Evolutionary conservation across 2,329 filamentous ascomycete genomes (phyloP).

Genomic region (Ceratocystis destructans): DNA sequence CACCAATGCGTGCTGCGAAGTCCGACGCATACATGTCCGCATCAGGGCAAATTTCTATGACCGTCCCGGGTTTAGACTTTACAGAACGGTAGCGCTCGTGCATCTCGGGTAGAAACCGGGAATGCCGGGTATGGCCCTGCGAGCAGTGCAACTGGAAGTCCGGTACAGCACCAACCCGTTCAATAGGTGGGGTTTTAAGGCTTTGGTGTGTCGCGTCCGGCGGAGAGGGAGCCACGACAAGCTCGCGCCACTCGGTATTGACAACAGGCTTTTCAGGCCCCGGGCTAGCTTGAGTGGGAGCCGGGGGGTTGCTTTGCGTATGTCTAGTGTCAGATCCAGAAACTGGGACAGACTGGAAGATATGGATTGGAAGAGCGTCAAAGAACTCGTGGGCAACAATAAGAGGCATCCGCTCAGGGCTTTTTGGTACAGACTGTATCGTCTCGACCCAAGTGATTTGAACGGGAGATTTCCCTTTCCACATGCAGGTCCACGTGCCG

Average conservation of each 20-base stretch:
- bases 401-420: conserved; percentile 56
- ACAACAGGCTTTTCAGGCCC: conserved; percentile 27
- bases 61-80: conserved; percentile 49
- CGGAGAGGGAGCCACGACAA: conserved; percentile 59
- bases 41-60: conserved; percentile 85
- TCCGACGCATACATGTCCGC: conserved; percentile 65
- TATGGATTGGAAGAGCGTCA: conserved; percentile 90
- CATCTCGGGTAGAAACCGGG: conserved; percentile 68
- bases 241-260: conserved; percentile 57
- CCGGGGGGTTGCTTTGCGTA: conserved; percentile 19
- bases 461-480: conserved; percentile 33
- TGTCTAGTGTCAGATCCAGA: conserved; percentile 30
- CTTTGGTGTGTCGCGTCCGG: conserved; percentile 39
- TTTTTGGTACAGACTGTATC: conserved; percentile 63
- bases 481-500: background rate
- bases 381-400: conserved; percentile 98
- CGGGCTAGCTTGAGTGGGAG: conserved; percentile 25
- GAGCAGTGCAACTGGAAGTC: conserved; percentile 83
- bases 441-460: conserved; percentile 87
- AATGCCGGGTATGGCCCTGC: conserved; percentile 63
- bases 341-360: conserved; percentile 63
- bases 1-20: conserved; percentile 75
- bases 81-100: conserved; percentile 68
- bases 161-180: conserved; percentile 41
- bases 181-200: conserved; percentile 39